Conservation (phyloP, 768 basidiomycete species). For the Panellus pusillus region DNA sequence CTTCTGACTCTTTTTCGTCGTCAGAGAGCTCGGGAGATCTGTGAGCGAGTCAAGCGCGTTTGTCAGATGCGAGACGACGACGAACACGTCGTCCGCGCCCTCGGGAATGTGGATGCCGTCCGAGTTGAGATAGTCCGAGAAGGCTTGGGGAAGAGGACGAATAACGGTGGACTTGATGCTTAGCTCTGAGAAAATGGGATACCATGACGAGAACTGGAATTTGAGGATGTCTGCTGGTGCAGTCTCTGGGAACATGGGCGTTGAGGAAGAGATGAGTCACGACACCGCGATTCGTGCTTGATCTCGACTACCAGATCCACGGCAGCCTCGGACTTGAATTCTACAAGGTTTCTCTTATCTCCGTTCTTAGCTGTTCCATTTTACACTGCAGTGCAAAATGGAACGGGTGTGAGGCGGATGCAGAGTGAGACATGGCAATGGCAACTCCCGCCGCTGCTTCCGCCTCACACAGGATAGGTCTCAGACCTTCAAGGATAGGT, state of each 20-base stretch:
- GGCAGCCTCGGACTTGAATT: neutral
- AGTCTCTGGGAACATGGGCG: constrained; percentile 49
- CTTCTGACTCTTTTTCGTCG: constrained; percentile 42
- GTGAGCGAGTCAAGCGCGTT: constrained; percentile 3
- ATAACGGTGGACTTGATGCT: constrained; percentile 77
- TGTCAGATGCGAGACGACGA: constrained; percentile 17
- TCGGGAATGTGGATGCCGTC: constrained; percentile 84
- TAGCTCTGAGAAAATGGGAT: constrained; percentile 60
- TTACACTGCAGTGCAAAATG: too few species aligned
- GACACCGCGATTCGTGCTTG: constrained; percentile 8
- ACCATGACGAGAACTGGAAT: constrained; percentile 88
- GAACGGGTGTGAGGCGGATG: too few species aligned
- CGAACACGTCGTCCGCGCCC: constrained; percentile 77
- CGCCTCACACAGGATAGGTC: neutral
- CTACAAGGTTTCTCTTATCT: too few species aligned
- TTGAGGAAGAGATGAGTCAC: constrained; percentile 9
- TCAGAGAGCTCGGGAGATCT: constrained; percentile 63
- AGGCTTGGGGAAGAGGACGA: constrained; percentile 61
- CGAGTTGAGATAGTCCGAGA: constrained; percentile 72
- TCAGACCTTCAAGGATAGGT: neutral
- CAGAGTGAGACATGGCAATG: too few species aligned
- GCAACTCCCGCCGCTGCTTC: too few species aligned
- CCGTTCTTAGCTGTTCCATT: too few species aligned
- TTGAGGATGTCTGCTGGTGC: constrained; percentile 55
- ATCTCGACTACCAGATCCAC: neutral